Evolutionary conservation across 148 eudicot genomes (phyloP).

Genomic region (Vaccinium corymbosum): DNA sequence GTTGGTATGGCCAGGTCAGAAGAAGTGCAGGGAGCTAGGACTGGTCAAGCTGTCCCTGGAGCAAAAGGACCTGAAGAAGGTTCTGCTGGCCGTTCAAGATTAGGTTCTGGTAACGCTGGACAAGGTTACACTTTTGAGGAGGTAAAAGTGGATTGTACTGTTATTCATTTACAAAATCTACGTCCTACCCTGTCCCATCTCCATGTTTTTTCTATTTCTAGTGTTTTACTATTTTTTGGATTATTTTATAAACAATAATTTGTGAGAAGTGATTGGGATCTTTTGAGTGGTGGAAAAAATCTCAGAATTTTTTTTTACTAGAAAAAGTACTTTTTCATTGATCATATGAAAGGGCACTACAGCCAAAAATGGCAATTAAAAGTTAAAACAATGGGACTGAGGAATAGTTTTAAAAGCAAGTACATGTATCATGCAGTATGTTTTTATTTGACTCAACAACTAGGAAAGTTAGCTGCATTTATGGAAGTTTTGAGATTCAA

Average conservation of each 20-base stretch:
- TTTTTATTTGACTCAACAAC: slow-evolving; percentile 2
- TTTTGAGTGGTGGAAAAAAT: background rate
- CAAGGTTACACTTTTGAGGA: slow-evolving; percentile 98
- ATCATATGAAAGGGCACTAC: background rate
- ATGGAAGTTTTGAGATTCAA: background rate
- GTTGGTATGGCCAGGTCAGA: slow-evolving; percentile 43
- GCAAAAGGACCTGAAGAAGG: slow-evolving; percentile 80
- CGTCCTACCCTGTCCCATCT: background rate
- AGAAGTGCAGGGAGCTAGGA: slow-evolving; percentile 45
- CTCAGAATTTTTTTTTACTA: background rate
- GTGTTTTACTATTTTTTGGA: background rate
- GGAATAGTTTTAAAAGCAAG: background rate
- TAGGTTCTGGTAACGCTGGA: slow-evolving; percentile 98
- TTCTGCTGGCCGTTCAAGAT: slow-evolving; percentile 57
- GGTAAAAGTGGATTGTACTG: slow-evolving; percentile 36
- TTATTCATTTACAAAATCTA: too few species aligned
- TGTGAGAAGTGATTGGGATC: background rate
- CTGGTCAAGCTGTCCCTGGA: slow-evolving; percentile 52
- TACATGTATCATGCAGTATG: background rate
- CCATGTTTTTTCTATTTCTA: background rate
- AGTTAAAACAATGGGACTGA: background rate
- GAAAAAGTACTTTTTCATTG: background rate
- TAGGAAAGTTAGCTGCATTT: background rate
- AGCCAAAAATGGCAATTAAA: background rate
- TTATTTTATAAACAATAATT: background rate